Evolutionary conservation across 176 grass and related monocot species (phyloP).

Genomic region (Thalia dealbata): DNA sequence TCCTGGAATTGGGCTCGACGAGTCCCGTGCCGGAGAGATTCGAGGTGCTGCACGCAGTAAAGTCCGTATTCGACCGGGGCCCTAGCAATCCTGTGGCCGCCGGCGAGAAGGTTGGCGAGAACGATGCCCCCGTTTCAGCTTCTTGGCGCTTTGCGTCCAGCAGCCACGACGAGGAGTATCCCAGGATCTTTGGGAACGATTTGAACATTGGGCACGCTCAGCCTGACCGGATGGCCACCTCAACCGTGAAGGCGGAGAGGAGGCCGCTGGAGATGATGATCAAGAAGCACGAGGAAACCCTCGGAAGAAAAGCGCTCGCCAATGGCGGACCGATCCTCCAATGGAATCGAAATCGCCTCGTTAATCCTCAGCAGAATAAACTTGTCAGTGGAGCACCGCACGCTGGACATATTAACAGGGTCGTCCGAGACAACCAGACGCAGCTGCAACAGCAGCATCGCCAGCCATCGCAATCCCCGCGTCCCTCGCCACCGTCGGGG

Average conservation of each 20-base stretch:
- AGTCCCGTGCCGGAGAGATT: slow-evolving; percentile 38
- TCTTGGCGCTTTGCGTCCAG: not conserved
- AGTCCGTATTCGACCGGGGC: slow-evolving; percentile 22
- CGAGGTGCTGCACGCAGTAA: slow-evolving; percentile 34
- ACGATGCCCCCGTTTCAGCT: not conserved
- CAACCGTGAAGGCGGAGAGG: not conserved
- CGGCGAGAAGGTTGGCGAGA: slow-evolving; percentile 1
- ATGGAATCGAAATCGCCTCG: not conserved
- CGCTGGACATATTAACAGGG: not conserved
- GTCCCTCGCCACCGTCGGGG: not conserved
- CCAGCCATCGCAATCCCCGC: not conserved
- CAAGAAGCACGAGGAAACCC: not conserved
- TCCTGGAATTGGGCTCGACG: slow-evolving; percentile 73
- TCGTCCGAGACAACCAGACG: not conserved
- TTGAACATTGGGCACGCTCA: slow-evolving; percentile 13
- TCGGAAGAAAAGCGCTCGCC: slow-evolving; percentile 9
- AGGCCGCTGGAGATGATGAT: slow-evolving; percentile 1
- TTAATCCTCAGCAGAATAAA: not conserved
- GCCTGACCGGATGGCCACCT: not conserved
- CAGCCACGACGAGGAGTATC: slow-evolving; percentile 11
- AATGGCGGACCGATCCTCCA: not conserved
- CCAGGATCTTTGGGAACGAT: slow-evolving; percentile 48
- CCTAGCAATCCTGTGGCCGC: not conserved
- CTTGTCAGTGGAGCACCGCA: not conserved
- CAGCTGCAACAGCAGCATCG: slow-evolving; percentile 12